A percentile compares a stretch with the other conserved stretches of the same genome.
Conservation (phyloP, 1,139 yeast genomes). For the Geotrichum carabidarum region DNA sequence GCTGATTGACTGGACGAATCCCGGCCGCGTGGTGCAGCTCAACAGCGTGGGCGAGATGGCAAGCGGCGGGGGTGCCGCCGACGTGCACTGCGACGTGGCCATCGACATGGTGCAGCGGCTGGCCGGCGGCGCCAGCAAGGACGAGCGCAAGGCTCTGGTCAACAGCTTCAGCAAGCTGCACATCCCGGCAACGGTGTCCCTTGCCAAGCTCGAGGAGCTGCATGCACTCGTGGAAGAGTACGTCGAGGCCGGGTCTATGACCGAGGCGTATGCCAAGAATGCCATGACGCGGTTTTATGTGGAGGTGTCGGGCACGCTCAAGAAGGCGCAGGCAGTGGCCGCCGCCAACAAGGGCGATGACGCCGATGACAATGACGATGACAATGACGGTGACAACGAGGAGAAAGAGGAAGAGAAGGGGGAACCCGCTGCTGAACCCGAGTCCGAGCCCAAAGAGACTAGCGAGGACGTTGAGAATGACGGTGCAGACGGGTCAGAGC, state of each 20-base stretch:
- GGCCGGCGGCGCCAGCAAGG: conserved; percentile 46
- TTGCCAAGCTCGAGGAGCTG: conserved; percentile 21
- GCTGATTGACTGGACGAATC: conserved; percentile 82
- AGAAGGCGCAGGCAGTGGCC: conserved; percentile 5
- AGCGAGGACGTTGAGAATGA: conserved; percentile 21
- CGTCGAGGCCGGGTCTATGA: conserved; percentile 28
- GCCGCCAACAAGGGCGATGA: conserved; percentile 22
- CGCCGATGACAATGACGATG: conserved; percentile 18
- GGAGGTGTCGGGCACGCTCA: background rate
- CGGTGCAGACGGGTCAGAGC: conserved; percentile 12
- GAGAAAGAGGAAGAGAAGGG: conserved; percentile 17
- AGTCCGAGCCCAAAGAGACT: background rate
- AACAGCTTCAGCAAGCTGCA: conserved; percentile 49
- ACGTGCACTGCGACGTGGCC: conserved; percentile 56
- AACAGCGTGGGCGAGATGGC: conserved; percentile 11
- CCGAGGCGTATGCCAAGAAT: conserved; percentile 45
- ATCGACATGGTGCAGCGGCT: conserved; percentile 48
- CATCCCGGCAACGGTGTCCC: conserved; percentile 31
- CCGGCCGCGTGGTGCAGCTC: conserved; percentile 46
- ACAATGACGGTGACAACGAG: conserved; percentile 23
- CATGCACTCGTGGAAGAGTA: conserved; percentile 27
- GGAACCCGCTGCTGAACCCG: conserved; percentile 6
- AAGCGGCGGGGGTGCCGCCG: conserved; percentile 48
- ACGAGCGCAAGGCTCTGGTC: conserved; percentile 53
- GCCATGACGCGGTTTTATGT: conserved; percentile 46